Evolutionary conservation across 768 basidiomycete species (phyloP).

Genomic region (Tephrocybe sp.): DNA sequence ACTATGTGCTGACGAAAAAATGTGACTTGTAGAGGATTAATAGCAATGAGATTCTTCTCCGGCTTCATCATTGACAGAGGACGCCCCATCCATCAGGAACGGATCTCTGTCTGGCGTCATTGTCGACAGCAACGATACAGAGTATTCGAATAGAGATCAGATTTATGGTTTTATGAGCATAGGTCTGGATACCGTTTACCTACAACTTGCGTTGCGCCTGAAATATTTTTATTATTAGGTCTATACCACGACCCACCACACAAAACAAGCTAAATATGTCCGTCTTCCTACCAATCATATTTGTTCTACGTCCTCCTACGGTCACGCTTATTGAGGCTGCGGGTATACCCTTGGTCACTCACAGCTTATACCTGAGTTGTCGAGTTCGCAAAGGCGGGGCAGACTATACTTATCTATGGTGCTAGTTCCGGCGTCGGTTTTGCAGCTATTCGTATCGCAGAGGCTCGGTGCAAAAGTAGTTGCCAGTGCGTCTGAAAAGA

Average conservation of each 20-base stretch:
- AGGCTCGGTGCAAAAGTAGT: conserved; percentile 45
- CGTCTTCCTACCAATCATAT: conserved; percentile 28
- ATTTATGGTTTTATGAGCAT: conserved; percentile 45
- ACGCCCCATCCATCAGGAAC: conserved; percentile 43
- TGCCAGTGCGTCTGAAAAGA: conserved; percentile 49
- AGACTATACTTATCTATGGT: conserved; percentile 55
- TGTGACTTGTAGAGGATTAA: conserved; percentile 41
- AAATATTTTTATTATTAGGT: conserved; percentile 1
- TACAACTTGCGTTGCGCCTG: not conserved
- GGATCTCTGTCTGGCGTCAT: conserved; percentile 55
- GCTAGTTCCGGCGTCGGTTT: conserved; percentile 53
- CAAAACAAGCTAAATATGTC: conserved; percentile 45
- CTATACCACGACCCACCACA: conserved; percentile 25
- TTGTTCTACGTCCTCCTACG: conserved; percentile 34
- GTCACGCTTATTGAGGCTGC: conserved; percentile 48
- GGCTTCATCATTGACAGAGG: conserved; percentile 34
- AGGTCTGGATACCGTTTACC: not conserved
- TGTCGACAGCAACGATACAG: conserved; percentile 39
- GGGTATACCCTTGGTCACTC: conserved; percentile 41
- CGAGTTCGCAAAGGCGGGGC: conserved; percentile 34
- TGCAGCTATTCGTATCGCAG: conserved; percentile 57
- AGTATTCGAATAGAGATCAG: conserved; percentile 46
- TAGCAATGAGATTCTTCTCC: conserved; percentile 38
- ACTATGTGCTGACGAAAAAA: too few species aligned
- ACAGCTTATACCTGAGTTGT: conserved; percentile 47